Evolutionary conservation across 164 flowering plant genomes (phyloP).

Genomic region (Nelumbo lutea): DNA sequence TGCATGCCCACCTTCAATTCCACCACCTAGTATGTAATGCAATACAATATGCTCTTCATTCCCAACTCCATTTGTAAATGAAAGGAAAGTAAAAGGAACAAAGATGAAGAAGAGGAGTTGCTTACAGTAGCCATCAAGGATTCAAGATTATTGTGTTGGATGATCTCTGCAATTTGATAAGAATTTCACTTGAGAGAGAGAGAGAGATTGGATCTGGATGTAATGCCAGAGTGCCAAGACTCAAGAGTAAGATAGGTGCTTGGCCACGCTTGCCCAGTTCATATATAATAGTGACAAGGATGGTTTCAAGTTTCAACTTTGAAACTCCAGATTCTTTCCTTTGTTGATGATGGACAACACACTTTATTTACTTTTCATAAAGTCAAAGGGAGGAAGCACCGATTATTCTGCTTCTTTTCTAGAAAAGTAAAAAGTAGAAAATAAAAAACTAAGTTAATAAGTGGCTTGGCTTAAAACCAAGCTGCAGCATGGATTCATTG

Average conservation of each 20-base stretch:
- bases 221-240: not conserved
- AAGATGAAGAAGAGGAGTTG: not conserved
- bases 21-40: slow-evolving; percentile 43
- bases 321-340: slow-evolving; percentile 13
- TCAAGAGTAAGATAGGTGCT: not conserved
- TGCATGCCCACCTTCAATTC: slow-evolving; percentile 87
- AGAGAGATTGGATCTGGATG: slow-evolving; percentile 1
- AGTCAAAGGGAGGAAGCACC: not conserved
- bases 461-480: not conserved
- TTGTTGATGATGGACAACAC: slow-evolving; percentile 7
- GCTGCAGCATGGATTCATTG: not conserved
- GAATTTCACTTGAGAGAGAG: not conserved
- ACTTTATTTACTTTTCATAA: not conserved
- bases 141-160: slow-evolving; percentile 1
- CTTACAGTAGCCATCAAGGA: slow-evolving; percentile 19
- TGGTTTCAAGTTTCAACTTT: too few species aligned
- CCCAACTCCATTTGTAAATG: not conserved
- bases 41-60: not conserved
- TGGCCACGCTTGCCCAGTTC: not conserved
- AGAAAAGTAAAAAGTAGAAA: too few species aligned
- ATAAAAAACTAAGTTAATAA: not conserved
- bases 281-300: not conserved
- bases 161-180: not conserved
- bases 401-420: not conserved
- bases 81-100: not conserved